Percentiles rank a stretch among this genome's conserved stretches.
These are phyloP conservation scores for Oryza glumipatula DNA, from an alignment of 176 grass and related monocot genomes.

Conservation along the genomic window DNA sequence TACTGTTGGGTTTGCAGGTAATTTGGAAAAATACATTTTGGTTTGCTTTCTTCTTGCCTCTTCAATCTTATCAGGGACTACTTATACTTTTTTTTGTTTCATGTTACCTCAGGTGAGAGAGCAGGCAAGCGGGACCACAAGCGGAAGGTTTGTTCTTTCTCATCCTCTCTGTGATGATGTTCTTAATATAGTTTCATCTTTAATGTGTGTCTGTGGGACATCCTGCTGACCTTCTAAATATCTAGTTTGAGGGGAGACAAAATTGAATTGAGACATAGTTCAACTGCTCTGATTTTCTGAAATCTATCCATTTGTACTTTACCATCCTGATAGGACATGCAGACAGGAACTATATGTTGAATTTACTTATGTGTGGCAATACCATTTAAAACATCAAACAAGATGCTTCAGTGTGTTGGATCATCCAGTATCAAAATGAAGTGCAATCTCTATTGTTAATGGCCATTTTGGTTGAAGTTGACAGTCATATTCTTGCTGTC, in stretches of 20 bases:
- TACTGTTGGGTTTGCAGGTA: constrained; percentile 86
- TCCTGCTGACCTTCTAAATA: not conserved
- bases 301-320: not conserved
- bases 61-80: not conserved
- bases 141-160: constrained; percentile 74
- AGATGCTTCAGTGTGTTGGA: not conserved
- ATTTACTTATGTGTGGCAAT: not conserved
- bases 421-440: constrained; percentile 27
- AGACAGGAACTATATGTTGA: constrained; percentile 15
- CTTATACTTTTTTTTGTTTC: constrained; percentile 35
- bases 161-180: constrained; percentile 15
- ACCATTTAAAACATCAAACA: not conserved
- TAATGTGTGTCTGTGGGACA: constrained; percentile 9
- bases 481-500: not conserved
- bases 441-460: not conserved
- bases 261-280: not conserved
- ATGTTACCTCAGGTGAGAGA: constrained; percentile 72
- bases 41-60: constrained; percentile 3
- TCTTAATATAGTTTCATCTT: constrained; percentile 5
- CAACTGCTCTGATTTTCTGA: constrained; percentile 13
- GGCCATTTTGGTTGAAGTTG: not conserved
- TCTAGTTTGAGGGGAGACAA: constrained; percentile 7
- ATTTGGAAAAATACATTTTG: constrained; percentile 26
- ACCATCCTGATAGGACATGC: not conserved
- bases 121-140: constrained; percentile 87